Base-by-base conservation (phyloP, 2,329 filamentous ascomycete genomes). In the Akanthomyces dipterigenus region DNA sequence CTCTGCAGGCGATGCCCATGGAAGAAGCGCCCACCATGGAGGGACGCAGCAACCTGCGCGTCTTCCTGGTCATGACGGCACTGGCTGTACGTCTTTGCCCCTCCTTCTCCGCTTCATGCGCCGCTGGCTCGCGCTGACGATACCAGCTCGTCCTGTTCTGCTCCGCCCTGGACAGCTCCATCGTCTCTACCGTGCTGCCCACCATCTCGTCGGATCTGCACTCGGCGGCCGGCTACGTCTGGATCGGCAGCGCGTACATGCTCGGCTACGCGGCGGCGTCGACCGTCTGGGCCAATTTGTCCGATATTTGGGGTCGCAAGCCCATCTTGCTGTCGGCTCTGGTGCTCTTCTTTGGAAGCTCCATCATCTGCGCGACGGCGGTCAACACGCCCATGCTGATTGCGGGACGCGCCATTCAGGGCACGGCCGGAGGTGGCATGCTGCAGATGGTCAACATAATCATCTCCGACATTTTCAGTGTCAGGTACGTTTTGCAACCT, bases 211-310 rank as follows among this genome's bases (percentile, higher is more conserved):
- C 72, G 24, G 77, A 87, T 55, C 80, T 91, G 55, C 70, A 82
- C 31, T 87, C 86, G 4, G 81, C 82, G 1, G 77, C 82, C 5
- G 87, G 87, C 14, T 90, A 89, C 71, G 83, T 83, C 28, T 90
- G 88, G 88, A 84, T 91, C 62, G 88, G 88, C 2, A 83, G 81
- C 24, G 83, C 87, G 1, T 91, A 87, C 67, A 77, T 89, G 5
- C 80, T 90, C n/a, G 85, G 83, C 45, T 84, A 83, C 68, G 83
- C 86, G 0, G 82, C 75, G 72, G 78, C 79, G 0, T 81, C 81
- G 0, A 86, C 87, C 1, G 82, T 86, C 57, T 90, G 87, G 88
- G 87, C 85, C 31, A 82, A 81, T 65, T 71, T 83, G 57, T 78
- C 76, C 5, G 81, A 84, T 64, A 82, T 84, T 50, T 84, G 77